Evolutionary conservation across 129 eudicot species (phyloP), one percentile per base, ranked within the genome.

Genomic region (Lonicera japonica): DNA sequence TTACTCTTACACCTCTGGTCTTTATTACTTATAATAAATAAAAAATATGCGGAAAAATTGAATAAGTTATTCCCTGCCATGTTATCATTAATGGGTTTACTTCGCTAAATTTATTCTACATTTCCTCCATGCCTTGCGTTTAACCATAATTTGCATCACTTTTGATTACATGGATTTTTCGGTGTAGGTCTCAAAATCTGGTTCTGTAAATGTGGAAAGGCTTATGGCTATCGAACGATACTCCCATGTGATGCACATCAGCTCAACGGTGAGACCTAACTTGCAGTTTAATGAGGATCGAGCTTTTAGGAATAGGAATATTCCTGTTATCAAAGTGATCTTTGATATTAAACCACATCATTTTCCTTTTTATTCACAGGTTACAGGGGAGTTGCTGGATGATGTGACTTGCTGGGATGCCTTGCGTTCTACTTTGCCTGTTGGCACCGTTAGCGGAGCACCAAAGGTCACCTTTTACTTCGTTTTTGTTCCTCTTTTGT

Each of bases 201-300:
- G 97, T 53, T 80, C 97, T 11, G 95, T 86, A 41, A 78, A 85
- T 0, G 95, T 89, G 50, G 97, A 89, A 67, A 82, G 82, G 79
- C 87, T 82, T 14, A 89, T 89, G 96, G 77, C 72, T 18, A 55
- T 89, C 66, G 95, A 85, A 53, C 81, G 88, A 20, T 89, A 82
- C 66, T 86, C 95, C 52, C 97, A 89, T 63, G 97, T 89, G 76
- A 89, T 89, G 95, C 97, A 89, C 73, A 89, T 85, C 61, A 89
- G 96, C 75, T 89, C 96, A 60, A 89, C 94, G 64, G 94, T 88
- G 73, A 85, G 92, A 67, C 19, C 6, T 38, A n/a, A 38, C 43
- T 38, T 38, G 43, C 43, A 10, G 10, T 38, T 38, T 4, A 10
- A 38, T 43, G 8, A 43, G 8, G 50, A 8, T 43, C 16, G 3